Evolutionary conservation across 441 rosid genomes (phyloP).

Genomic region (Populus tomentosa): DNA sequence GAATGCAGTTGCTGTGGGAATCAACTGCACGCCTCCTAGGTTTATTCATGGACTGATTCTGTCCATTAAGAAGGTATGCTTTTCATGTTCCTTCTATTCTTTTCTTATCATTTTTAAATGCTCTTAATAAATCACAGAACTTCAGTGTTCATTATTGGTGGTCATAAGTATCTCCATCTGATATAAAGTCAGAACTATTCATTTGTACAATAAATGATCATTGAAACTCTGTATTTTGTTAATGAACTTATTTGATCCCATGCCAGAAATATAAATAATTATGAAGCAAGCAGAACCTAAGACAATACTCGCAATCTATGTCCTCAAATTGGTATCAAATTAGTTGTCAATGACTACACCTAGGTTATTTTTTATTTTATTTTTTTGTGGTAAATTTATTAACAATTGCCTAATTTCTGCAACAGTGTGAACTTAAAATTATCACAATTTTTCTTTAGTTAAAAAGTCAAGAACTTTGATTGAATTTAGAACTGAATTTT

Average conservation of each 20-base stretch:
- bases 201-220: neutral
- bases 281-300: neutral
- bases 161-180: neutral
- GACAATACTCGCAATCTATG: neutral
- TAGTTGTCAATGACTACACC: neutral
- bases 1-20: constrained; percentile 74
- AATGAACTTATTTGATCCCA: neutral
- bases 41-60: constrained; percentile 57
- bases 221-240: neutral
- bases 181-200: neutral
- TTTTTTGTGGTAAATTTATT: neutral
- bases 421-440: neutral
- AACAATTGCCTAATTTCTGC: neutral
- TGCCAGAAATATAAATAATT: neutral
- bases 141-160: neutral
- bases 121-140: neutral
- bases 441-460: neutral
- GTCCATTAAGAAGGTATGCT: constrained; percentile 59
- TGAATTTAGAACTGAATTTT: neutral
- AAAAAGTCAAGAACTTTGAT: neutral
- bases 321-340: neutral
- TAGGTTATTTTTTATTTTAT: neutral
- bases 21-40: constrained; percentile 92
- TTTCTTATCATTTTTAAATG: neutral
- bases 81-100: neutral